Evolutionary conservation across 129 eudicot genomes (phyloP), one percentile per base, ranked within the genome.

Genomic region (Scalesia atractyloides): DNA sequence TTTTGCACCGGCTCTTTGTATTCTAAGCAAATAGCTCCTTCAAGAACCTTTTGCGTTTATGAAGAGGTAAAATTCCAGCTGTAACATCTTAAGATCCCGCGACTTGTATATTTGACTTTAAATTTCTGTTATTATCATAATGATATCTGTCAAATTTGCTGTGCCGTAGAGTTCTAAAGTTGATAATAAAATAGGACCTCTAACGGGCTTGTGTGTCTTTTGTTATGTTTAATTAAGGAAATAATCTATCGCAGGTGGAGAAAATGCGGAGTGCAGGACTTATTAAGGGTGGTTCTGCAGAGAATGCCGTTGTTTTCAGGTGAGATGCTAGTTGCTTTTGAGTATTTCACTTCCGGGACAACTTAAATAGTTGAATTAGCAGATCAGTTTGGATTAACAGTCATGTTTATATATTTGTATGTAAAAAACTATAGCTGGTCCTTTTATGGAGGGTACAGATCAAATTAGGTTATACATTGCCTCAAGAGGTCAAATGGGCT

Each of bases 261-360:
- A 79, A 79, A 51, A 84, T 95, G 94, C 94, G 90, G 16, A 71
- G 72, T 22, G 78, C 85, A 51, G 96, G 96, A 53, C 93, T 95
- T 62, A 95, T 90, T 36, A 86, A 86, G 71, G 99, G 99, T n/a
- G 99, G 99, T 53, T 88, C 97, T 14, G 44, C 79, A 39, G 95
- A 90, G 64, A 95, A 89, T 70, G 99, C 99, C 54, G 86, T 95
- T 75, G 81, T 88, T 76, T 94, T 96, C 79, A 90, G 99, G 99
- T 94, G 26, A 76, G 86, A 74, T 75, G 61, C 66, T 53, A 30
- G 34, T 30, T 30, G 34, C 10, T 57, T n/a, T n/a, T n/a, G n/a
- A n/a, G n/a, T n/a, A n/a, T n/a, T n/a, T n/a, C n/a, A n/a, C n/a
- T n/a, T n/a, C n/a, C n/a, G n/a, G n/a, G n/a, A n/a, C n/a, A n/a